Conservation (phyloP, 768 basidiomycete species). For the Punctularia strigosozonata region DNA sequence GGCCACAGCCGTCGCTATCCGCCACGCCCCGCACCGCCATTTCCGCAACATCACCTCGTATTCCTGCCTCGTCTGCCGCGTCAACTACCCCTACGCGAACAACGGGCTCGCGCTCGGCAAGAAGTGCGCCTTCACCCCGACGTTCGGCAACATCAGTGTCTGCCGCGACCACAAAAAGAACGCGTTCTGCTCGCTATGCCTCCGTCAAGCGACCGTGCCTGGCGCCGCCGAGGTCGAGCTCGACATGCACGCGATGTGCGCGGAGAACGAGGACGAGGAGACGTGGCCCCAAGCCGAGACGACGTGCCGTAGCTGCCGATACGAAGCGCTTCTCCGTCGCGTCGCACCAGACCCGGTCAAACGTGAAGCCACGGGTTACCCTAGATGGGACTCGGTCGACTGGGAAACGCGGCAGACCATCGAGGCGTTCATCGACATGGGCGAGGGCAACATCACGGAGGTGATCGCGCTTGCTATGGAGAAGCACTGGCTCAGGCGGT, state of each 20-base stretch:
- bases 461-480: slow-evolving; percentile 53
- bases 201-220: slow-evolving; percentile 53
- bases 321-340: slow-evolving; percentile 53
- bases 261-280: slow-evolving; percentile 65
- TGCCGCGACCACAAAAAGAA: slow-evolving; percentile 58
- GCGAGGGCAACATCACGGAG: slow-evolving; percentile 54
- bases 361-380: slow-evolving; percentile 46
- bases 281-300: slow-evolving; percentile 53
- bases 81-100: slow-evolving; percentile 44
- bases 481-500: slow-evolving; percentile 54
- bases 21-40: slow-evolving; percentile 40
- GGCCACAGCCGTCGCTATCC: slow-evolving; percentile 12
- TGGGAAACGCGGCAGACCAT: slow-evolving; percentile 61
- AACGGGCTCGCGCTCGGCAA: slow-evolving; percentile 42
- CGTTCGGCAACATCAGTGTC: slow-evolving; percentile 34
- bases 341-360: slow-evolving; percentile 29
- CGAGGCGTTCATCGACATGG: slow-evolving; percentile 63
- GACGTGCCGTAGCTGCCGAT: slow-evolving; percentile 57
- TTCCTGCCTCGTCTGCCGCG: slow-evolving; percentile 57
- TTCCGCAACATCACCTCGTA: slow-evolving; percentile 43
- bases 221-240: slow-evolving; percentile 27
- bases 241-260: slow-evolving; percentile 25
- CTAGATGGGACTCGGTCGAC: slow-evolving; percentile 25
- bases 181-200: slow-evolving; percentile 56
- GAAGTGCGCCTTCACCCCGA: slow-evolving; percentile 27